Base-by-base conservation (phyloP, 768 basidiomycete species). In the Cystobasidiopsis lactophilus region DNA sequence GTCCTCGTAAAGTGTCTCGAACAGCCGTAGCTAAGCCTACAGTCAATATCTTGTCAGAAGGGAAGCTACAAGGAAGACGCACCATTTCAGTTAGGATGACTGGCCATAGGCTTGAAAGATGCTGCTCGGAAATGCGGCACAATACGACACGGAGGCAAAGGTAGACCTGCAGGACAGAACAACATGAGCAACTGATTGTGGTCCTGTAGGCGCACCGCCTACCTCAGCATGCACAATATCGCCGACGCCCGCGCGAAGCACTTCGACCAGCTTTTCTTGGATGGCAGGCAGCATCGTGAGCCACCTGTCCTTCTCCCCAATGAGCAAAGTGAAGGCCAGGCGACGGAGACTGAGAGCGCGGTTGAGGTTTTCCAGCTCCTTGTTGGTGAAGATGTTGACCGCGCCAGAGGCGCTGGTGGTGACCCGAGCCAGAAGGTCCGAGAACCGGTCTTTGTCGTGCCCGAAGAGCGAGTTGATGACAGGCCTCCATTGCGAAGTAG, bases 201-300 rank as follows among this genome's bases (percentile, higher is more conserved):
- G 24, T 33, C 13, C 1, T 5, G 46, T 39, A 44, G 23, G 30
- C 1, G 5, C 4, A n/a, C n/a, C 1, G 52, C 66, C 51, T 35
- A 89, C 86, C 66, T 98, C 91, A 61, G 81, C 80, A 63, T 88
- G 83, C 0, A 98, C 86, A 45, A 81, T 72, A 1, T 88, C 78
- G 2, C 84, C 77, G 1, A 81, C 70, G 58, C 77, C 82, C n/a
- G 65, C 64, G 31, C 83, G 77, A 44, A 96, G 69, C 2, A 88
- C 78, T 57, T 98, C 93, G 10, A 93, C 93, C 14, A 98, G 72
- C 67, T 83, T 93, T 68, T 96, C 93, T 65, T 95, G 88, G n/a
- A 98, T 84, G 27, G 76, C 75, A 16, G 93, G 93, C 31, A 98
- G 71, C 56, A 86, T 82, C 0, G 77, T 78, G 47, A 96, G 66